Evolutionary conservation across 108 stramenopile genomes (phyloP), one percentile per base, ranked within the genome.

Genomic region (Conticribra weissflogii): DNA sequence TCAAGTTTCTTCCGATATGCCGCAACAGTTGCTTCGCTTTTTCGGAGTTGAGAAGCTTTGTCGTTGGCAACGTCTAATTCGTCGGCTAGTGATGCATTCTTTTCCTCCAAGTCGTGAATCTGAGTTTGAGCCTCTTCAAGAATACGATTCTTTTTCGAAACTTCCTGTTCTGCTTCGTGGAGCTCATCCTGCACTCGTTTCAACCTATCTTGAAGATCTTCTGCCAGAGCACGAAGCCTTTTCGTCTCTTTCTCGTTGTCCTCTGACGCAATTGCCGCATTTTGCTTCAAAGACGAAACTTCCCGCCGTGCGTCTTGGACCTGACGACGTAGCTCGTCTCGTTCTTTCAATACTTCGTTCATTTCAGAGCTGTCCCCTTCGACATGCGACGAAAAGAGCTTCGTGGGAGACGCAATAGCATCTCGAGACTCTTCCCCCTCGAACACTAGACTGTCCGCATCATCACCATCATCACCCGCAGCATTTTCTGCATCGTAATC

Each of bases 1-100:
- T 94, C 93, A 16, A 94, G 73, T 72, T 88, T 94, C 57, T 86
- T 94, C 27, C 87, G 78, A 55, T 91, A 91, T 0, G 86, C 85
- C 19, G 80, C 62, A 16, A 91, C 81, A 19, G 88, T 85, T 23
- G 93, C 90, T 78, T 94, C 93, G 12, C 85, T 76, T 72, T 91
- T 91, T 56, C 81, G 72, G 59, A 94, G 65, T 54, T 94, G 93
- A n/a, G 60, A 77, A 14, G 85, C 89, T 77, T 90, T 91, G 30
- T 88, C 83, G 44, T 83, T 82, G 17, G 86, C 90, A 55, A 91
- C 87, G 60, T 94, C 93, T 57, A 94, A 66, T 33, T 94, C 93
- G 65, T 94, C 93, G 17, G 86, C 93, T 31, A 94, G 79, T 31
- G 87, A 81, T 30, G 88, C 86, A 60, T 81, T 89, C 64, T 85